Conservation (phyloP, 345 rosid species). For the Carallia brachiata region DNA sequence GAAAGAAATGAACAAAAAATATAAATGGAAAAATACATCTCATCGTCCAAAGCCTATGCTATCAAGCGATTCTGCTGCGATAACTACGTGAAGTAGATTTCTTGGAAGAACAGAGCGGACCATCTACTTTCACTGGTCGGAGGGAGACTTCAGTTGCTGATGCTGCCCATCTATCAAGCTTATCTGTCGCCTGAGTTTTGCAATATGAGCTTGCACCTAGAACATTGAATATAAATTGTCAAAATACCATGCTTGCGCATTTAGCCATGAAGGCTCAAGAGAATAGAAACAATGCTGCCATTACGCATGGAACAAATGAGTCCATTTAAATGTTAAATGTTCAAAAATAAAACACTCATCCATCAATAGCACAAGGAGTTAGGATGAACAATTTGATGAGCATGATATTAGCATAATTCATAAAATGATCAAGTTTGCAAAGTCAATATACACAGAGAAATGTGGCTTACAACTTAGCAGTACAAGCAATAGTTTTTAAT, state of each 20-base stretch:
- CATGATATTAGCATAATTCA: neutral
- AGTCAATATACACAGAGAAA: neutral
- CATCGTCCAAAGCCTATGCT: conserved; percentile 21
- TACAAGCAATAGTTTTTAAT: neutral
- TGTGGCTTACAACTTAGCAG: neutral
- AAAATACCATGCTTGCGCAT: neutral
- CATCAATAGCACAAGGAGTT: neutral
- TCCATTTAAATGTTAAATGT: neutral
- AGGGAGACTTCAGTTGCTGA: conserved; percentile 51
- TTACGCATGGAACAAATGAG: conserved; percentile 1
- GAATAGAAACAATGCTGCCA: neutral
- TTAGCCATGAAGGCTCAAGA: neutral
- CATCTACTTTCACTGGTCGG: conserved; percentile 44
- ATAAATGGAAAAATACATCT: conserved; percentile 8
- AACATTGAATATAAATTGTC: conserved; percentile 7
- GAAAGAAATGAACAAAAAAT: neutral
- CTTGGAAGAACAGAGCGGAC: conserved; percentile 11
- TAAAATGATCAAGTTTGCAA: neutral
- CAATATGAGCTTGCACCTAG: conserved; percentile 36
- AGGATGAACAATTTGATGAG: conserved; percentile 6
- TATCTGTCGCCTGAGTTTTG: conserved; percentile 31
- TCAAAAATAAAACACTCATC: conserved; percentile 4
- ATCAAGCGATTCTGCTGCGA: conserved; percentile 19
- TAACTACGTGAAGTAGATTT: conserved; percentile 12
- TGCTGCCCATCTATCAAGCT: conserved; percentile 46